These are phyloP conservation scores for Magnaporthiopsis incrustans DNA, from an alignment of 2,329 filamentous ascomycete genomes.

Conservation along the genomic window DNA sequence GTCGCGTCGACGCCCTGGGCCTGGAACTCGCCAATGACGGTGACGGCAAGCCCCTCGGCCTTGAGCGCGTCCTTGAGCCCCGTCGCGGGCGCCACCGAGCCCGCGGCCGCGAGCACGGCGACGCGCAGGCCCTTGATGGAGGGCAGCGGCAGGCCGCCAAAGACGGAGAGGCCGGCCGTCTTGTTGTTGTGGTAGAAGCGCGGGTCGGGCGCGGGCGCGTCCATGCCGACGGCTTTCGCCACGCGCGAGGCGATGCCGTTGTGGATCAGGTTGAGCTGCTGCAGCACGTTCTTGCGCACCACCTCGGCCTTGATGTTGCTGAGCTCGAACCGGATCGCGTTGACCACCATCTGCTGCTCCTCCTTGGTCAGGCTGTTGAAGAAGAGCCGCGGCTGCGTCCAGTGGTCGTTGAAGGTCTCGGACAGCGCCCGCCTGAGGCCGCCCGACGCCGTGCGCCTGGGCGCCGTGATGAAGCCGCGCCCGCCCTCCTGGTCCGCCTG, in stretches of 20 bases:
- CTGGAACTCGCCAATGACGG: slow-evolving; percentile 54
- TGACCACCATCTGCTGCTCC: slow-evolving; percentile 65
- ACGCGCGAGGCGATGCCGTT: slow-evolving; percentile 61
- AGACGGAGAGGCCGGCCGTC: slow-evolving; percentile 52
- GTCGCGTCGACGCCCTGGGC: slow-evolving; percentile 48
- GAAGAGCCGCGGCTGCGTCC: slow-evolving; percentile 65
- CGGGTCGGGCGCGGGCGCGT: slow-evolving; percentile 48
- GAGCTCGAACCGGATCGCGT: slow-evolving; percentile 65
- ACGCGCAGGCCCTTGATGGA: slow-evolving; percentile 56
- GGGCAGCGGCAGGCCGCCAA: slow-evolving; percentile 43
- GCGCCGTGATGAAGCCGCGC: slow-evolving; percentile 63
- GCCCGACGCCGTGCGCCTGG: slow-evolving; percentile 44
- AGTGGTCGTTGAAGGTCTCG: slow-evolving; percentile 62
- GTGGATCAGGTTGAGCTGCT: slow-evolving; percentile 60
- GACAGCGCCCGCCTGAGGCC: slow-evolving; percentile 48
- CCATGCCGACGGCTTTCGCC: slow-evolving; percentile 50
- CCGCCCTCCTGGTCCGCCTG: slow-evolving; percentile 58
- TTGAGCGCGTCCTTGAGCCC: slow-evolving; percentile 41
- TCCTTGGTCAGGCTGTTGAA: slow-evolving; percentile 60
- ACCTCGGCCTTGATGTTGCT: slow-evolving; percentile 47
- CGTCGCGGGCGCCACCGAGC: slow-evolving; percentile 39
- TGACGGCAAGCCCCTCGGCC: slow-evolving; percentile 43
- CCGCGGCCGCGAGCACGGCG: slow-evolving; percentile 47
- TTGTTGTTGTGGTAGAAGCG: slow-evolving; percentile 63
- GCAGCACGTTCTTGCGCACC: slow-evolving; percentile 58